These are phyloP conservation scores for Ganoderma boninense DNA, from an alignment of 1,284 basidiomycete species.

Conservation along the genomic window DNA sequence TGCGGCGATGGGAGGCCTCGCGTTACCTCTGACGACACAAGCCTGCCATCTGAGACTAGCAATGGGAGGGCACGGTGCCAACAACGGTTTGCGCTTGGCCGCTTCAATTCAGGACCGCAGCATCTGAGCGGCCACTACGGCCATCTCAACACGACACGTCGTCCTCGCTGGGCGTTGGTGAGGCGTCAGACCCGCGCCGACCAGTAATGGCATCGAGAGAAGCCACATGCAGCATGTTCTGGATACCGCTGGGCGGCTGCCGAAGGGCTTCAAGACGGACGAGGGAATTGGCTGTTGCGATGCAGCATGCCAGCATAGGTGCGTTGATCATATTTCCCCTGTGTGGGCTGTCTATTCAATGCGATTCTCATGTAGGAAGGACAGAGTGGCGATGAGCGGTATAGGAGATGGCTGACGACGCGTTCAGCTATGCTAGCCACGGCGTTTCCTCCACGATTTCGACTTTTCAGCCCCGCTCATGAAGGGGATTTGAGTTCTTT, in stretches of 20 bases:
- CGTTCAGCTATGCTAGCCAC: too few species aligned
- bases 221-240: slow-evolving; percentile 28
- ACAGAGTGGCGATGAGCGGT: slow-evolving; percentile 7
- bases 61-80: neutral
- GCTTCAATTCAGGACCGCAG: neutral
- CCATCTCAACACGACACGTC: neutral
- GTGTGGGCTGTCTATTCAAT: neutral
- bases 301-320: slow-evolving; percentile 29
- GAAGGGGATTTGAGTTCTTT: too few species aligned
- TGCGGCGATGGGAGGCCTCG: slow-evolving; percentile 8
- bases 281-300: slow-evolving; percentile 16
- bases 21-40: neutral
- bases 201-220: slow-evolving; percentile 15
- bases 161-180: too few species aligned
- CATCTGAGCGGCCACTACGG: neutral
- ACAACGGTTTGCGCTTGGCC: neutral
- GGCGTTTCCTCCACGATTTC: slow-evolving; percentile 23
- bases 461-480: slow-evolving; percentile 11
- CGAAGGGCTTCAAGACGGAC: slow-evolving; percentile 23
- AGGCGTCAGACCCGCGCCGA: neutral
- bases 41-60: too few species aligned
- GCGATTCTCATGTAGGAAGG: slow-evolving; percentile 4
- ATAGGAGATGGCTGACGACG: slow-evolving; percentile 3
- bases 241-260: slow-evolving; percentile 20
- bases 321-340: neutral